A percentile compares a stretch with the other conserved stretches of the same genome.
These are phyloP conservation scores for Zygnema circumcarinatum DNA, from an alignment of 139 green algal genomes.

Conservation along the genomic window DNA sequence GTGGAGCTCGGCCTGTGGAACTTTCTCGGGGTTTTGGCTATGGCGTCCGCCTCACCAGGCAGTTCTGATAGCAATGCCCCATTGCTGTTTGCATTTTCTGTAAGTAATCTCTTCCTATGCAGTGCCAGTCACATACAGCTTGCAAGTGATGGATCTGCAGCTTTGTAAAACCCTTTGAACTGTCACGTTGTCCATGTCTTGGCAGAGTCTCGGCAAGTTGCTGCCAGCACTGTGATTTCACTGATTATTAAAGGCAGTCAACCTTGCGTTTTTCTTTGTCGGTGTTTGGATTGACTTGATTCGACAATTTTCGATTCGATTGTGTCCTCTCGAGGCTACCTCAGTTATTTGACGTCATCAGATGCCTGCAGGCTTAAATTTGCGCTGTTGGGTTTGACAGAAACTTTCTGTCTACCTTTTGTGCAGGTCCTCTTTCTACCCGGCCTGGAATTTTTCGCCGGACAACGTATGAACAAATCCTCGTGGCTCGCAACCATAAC, in stretches of 20 bases:
- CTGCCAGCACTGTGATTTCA: not conserved
- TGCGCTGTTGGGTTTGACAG: not conserved
- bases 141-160: no score
- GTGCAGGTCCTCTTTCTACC: not conserved
- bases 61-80: not conserved
- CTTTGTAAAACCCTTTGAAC: no score
- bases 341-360: not conserved
- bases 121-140: not conserved
- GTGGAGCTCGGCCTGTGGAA: not conserved
- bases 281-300: not conserved
- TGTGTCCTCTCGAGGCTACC: not conserved
- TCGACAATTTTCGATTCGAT: not conserved
- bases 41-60: not conserved
- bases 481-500: conserved; percentile 11
- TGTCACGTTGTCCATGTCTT: not conserved
- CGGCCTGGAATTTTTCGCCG: not conserved
- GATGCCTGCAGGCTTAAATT: not conserved
- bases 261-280: not conserved
- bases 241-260: not conserved
- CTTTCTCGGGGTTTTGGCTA: not conserved
- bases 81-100: conserved; percentile 18
- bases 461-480: conserved; percentile 1
- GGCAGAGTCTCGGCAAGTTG: not conserved
- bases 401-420: not conserved
- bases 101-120: conserved; percentile 3